Conservation (phyloP, 108 stramenopile species). For the Nannochloropsis oceanica region DNA sequence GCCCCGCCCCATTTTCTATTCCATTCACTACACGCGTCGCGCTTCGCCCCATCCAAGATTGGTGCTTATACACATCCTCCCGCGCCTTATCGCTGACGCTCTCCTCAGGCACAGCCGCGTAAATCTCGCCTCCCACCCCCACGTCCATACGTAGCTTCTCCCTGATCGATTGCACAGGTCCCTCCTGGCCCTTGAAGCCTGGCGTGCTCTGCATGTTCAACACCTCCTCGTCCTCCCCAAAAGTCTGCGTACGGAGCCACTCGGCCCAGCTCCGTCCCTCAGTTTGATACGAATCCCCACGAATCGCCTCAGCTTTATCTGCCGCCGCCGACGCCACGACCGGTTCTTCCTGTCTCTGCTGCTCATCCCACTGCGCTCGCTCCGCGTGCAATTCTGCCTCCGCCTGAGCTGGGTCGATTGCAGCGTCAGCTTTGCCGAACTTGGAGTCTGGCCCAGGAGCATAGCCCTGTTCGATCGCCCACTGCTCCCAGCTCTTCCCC, state of each 20-base stretch:
- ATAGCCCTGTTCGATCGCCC: neutral
- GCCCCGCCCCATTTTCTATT: neutral
- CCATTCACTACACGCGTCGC: neutral
- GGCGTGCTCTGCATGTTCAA: neutral
- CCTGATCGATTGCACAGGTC: neutral
- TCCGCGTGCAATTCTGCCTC: neutral
- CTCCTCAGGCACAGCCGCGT: neutral
- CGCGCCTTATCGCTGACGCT: neutral
- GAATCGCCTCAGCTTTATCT: neutral
- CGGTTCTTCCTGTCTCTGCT: neutral
- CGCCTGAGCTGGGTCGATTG: neutral
- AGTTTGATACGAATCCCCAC: neutral
- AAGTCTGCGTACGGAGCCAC: neutral
- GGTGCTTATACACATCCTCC: neutral
- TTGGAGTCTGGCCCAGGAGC: neutral
- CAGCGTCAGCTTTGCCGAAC: neutral
- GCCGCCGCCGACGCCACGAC: neutral
- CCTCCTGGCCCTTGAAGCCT: neutral
- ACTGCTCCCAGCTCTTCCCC: neutral
- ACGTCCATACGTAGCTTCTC: neutral
- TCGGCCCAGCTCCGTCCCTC: neutral
- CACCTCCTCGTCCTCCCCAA: neutral
- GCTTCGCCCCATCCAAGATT: neutral
- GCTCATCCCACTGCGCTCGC: neutral
- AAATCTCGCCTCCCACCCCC: neutral